Percentiles rank a stretch among this genome's conserved stretches.
Conservation (phyloP, 2,329 filamentous ascomycete genomes). For the Calonectria multiphialidica region DNA sequence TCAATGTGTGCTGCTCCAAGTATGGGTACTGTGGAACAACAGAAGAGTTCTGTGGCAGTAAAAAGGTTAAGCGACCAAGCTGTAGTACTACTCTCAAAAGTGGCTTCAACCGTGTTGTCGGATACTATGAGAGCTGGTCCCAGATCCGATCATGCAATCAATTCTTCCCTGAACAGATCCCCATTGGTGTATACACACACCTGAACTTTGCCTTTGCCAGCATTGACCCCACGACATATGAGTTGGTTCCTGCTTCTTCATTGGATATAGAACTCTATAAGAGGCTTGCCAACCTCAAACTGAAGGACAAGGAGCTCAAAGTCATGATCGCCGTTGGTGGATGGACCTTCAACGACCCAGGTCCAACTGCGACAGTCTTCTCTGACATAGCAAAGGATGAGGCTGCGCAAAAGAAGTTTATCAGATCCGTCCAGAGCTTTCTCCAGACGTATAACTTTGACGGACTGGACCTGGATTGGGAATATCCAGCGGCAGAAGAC, state of each 20-base stretch:
- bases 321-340: conserved; percentile 56
- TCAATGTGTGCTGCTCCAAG: conserved; percentile 27
- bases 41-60: conserved; percentile 20
- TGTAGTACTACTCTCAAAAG: neutral
- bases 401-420: conserved; percentile 48
- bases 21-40: conserved; percentile 26
- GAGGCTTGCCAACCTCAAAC: conserved; percentile 43
- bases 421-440: conserved; percentile 34
- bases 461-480: conserved; percentile 32
- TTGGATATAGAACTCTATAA: neutral
- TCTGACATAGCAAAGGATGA: conserved; percentile 18
- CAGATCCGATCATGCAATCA: neutral
- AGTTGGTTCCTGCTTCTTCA: neutral
- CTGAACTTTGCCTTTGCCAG: conserved; percentile 29
- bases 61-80: conserved; percentile 6
- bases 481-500: conserved; percentile 45
- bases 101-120: conserved; percentile 2
- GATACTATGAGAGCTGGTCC: conserved; percentile 28
- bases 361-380: conserved; percentile 43
- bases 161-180: conserved; percentile 22
- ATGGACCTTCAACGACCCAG: conserved; percentile 55
- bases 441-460: conserved; percentile 39
- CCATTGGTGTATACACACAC: conserved; percentile 11
- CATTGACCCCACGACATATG: conserved; percentile 9
- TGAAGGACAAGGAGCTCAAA: conserved; percentile 42